Conservation (phyloP, 495 filamentous ascomycete genomes). For the Penicillium silybi region DNA sequence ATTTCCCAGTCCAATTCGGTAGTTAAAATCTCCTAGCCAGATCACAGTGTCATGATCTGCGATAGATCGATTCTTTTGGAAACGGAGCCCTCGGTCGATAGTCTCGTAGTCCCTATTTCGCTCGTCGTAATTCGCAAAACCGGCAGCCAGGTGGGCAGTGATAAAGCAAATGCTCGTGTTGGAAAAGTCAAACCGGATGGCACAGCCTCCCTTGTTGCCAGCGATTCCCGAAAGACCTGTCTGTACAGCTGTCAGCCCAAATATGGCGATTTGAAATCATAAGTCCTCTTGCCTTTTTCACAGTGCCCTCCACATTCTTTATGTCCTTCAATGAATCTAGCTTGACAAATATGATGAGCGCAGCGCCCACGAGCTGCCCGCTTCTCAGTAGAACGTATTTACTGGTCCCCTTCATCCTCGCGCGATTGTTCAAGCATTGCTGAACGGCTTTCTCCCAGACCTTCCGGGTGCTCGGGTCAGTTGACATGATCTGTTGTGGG, state of each 20-base stretch:
- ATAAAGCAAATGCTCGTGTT: constrained; percentile 92
- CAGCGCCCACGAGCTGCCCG: constrained; percentile 92
- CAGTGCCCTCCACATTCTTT: constrained; percentile 92
- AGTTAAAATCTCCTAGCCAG: constrained; percentile 99
- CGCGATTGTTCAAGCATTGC: constrained; percentile 66
- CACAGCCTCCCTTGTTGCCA: constrained; percentile 96
- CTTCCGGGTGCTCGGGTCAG: constrained; percentile 80
- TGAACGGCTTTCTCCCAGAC: constrained; percentile 82
- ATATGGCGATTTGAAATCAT: neutral
- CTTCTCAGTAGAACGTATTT: constrained; percentile 87
- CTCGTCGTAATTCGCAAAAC: constrained; percentile 96
- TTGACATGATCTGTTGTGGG: constrained; percentile 99
- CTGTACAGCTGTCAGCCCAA: constrained; percentile 29
- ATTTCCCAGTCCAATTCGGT: constrained; percentile 82
- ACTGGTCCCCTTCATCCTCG: constrained; percentile 56
- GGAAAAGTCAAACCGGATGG: constrained; percentile 93
- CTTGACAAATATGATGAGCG: constrained; percentile 85
- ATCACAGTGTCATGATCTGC: constrained; percentile 93
- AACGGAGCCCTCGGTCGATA: constrained; percentile 80
- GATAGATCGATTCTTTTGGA: constrained; percentile 84
- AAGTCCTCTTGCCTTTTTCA: constrained; percentile 66
- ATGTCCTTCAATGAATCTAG: constrained; percentile 70
- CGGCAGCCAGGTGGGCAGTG: constrained; percentile 93
- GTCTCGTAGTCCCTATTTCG: constrained; percentile 89
- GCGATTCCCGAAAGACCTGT: constrained; percentile 97